Evolutionary conservation across 2,329 filamentous ascomycete species (phyloP), one percentile per base, ranked within the genome.

Genomic region (Ophiostoma quercus): DNA sequence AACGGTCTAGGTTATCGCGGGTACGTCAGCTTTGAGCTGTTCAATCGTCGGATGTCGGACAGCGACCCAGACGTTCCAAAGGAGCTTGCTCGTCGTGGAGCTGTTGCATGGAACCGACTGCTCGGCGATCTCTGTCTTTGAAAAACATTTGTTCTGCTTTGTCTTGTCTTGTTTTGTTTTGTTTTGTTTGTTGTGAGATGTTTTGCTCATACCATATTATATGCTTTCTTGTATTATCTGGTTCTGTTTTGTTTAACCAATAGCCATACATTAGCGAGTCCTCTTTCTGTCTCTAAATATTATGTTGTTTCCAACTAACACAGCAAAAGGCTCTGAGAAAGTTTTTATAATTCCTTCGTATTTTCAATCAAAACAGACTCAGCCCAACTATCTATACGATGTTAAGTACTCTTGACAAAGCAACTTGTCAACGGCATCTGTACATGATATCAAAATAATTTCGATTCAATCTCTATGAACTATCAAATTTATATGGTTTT

Each of bases 11-110:
- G 85, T 0, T 90, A 84, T 73, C 78, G 81, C 37, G 87, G 87
- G 2, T 88, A 84, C 81, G 80, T 88, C n/a, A 85, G 82, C 68
- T 81, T 87, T 74, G 87, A 90, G 78, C 74, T 89, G 41, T 89
- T 89, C 75, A 85, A 82, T 57, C 78, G 83, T 37, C 83, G 79
- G 6, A 82, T 88, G 79, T 77, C 80, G 7, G 81, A 84, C 67
- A 75, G 79, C 11, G 79, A 79, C 11, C 71, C 79, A 1, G 73
- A 74, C 0, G 83, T 87, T 2, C 84, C 85, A 0, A 78, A 78
- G 54, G 80, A 83, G 71, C 81, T 87, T 78, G 86, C 87, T 1
- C 74, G 73, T 47, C 78, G 86, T 60, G 86, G 84, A 0, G 80
- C 79, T 3, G 76, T 76, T 43, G 80, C 83, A 19, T 89, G 85